phyloP scores from a whole-genome alignment of 2,329 filamentous ascomycete genomes.

The Fusarium tuaranense region DNA sequence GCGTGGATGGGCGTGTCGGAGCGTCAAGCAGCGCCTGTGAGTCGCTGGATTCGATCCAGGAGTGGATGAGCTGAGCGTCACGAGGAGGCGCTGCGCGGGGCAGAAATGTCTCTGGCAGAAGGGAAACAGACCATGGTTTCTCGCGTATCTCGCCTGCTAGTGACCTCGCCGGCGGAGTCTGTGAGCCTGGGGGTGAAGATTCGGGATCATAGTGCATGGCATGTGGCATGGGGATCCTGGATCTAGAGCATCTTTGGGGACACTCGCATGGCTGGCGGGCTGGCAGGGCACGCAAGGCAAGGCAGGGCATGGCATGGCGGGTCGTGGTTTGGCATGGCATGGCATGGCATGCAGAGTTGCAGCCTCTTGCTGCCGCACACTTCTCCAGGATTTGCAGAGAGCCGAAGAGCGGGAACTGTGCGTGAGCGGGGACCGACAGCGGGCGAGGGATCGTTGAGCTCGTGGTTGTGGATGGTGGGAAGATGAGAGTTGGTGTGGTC shows the following conservation, averaged over 20 bases:
- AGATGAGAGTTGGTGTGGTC: conserved; percentile 38
- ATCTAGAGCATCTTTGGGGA: conserved; percentile 24
- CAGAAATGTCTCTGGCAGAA: conserved; percentile 24
- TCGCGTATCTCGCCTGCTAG: conserved; percentile 43
- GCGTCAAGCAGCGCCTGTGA: conserved; percentile 17
- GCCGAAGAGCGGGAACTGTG: conserved; percentile 39
- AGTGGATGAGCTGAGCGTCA: conserved; percentile 39
- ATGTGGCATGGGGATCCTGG: conserved; percentile 34
- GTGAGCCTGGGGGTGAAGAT: conserved; percentile 32
- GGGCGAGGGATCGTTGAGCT: conserved; percentile 28
- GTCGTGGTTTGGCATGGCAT: conserved; percentile 23
- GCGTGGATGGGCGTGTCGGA: conserved; percentile 2
- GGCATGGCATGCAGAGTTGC: conserved; percentile 17
- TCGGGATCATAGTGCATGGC: conserved; percentile 36
- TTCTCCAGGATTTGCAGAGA: conserved; percentile 34
- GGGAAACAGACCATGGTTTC: conserved; percentile 34
- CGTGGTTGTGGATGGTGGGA: conserved; percentile 7
- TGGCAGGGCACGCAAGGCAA: background rate
- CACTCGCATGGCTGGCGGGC: conserved; percentile 22
- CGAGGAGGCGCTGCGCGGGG: conserved; percentile 37
- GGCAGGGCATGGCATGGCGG: conserved; percentile 3
- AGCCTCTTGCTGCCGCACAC: conserved; percentile 20
- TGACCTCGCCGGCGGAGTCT: conserved; percentile 30
- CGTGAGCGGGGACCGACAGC: conserved; percentile 30
- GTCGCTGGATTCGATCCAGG: conserved; percentile 19